A percentile compares a stretch with the other conserved stretches of the same genome.
phyloP scores from a whole-genome alignment of 805 yeast genomes.

The Hanseniaspora guilliermondii region DNA sequence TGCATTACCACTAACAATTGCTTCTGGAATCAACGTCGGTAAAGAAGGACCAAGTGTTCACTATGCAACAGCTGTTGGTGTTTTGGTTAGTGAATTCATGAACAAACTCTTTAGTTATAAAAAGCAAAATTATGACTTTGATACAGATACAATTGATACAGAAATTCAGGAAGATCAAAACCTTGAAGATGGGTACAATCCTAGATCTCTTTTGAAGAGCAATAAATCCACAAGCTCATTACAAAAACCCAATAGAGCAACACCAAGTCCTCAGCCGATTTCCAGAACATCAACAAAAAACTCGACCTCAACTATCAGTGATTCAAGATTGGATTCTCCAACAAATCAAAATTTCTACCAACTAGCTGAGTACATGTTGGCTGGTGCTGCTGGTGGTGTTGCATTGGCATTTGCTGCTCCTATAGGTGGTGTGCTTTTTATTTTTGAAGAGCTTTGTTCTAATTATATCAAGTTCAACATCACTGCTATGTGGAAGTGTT shows the following conservation, averaged over 20 bases:
- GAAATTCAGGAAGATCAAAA: background rate
- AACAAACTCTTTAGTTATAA: constrained; percentile 43
- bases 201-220: constrained; percentile 16
- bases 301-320: constrained; percentile 12
- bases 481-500: constrained; percentile 78
- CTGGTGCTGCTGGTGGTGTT: constrained; percentile 95
- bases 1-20: constrained; percentile 80
- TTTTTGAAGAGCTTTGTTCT: constrained; percentile 72
- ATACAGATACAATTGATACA: background rate
- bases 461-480: constrained; percentile 41
- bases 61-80: constrained; percentile 65
- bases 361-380: constrained; percentile 43
- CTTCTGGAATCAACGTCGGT: constrained; percentile 87
- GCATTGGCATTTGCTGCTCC: constrained; percentile 98
- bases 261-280: background rate
- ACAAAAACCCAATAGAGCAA: constrained; percentile 33
- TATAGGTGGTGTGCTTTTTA: constrained; percentile 88
- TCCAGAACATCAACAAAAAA: constrained; percentile 19
- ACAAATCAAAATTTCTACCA: constrained; percentile 26
- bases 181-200: constrained; percentile 13
- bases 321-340: constrained; percentile 33
- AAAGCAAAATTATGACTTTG: constrained; percentile 19
- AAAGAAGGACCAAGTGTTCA: constrained; percentile 98
- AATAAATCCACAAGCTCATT: constrained; percentile 16
- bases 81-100: constrained; percentile 53